Conservation (phyloP, 495 filamentous ascomycete species). For the Penicillium maclennaniae region DNA sequence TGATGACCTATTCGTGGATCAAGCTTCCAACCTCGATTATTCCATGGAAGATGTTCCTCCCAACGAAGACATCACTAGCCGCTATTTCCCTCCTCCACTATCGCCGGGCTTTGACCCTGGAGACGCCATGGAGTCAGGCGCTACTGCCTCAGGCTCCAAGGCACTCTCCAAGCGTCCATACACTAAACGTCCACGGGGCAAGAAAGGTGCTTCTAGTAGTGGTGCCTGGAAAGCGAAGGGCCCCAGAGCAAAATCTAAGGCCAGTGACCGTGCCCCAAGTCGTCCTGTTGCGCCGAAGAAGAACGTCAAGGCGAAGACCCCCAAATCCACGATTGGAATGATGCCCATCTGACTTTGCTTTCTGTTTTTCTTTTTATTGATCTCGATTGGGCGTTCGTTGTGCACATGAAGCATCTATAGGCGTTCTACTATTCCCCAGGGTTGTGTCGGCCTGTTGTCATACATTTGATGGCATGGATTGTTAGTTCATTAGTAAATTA, state of each 20-base stretch:
- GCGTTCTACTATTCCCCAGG: slow-evolving; percentile 14
- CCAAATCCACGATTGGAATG: slow-evolving; percentile 41
- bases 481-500: slow-evolving; percentile 9
- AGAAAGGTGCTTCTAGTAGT: slow-evolving; percentile 22
- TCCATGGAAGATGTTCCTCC: slow-evolving; percentile 7
- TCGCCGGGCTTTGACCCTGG: slow-evolving; percentile 22
- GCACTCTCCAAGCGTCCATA: slow-evolving; percentile 25
- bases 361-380: slow-evolving; percentile 9
- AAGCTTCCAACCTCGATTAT: slow-evolving; percentile 36
- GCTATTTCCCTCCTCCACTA: slow-evolving; percentile 44
- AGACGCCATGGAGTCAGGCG: slow-evolving; percentile 22
- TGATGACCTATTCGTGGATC: slow-evolving; percentile 39
- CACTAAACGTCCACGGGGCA: slow-evolving; percentile 28
- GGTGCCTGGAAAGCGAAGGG: slow-evolving; percentile 26
- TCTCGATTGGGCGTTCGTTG: slow-evolving; percentile 22
- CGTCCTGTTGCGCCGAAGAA: slow-evolving; percentile 27
- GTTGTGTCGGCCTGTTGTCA: background rate
- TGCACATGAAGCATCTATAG: slow-evolving; percentile 19
- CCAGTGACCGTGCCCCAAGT: slow-evolving; percentile 21
- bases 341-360: slow-evolving; percentile 39
- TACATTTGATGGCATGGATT: background rate
- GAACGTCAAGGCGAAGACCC: slow-evolving; percentile 26
- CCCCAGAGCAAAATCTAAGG: slow-evolving; percentile 22
- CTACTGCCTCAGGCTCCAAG: slow-evolving; percentile 20
- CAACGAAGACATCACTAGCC: slow-evolving; percentile 29